phyloP scores from a whole-genome alignment of 2,329 filamentous ascomycete species.

The Cladosporium sp. region DNA sequence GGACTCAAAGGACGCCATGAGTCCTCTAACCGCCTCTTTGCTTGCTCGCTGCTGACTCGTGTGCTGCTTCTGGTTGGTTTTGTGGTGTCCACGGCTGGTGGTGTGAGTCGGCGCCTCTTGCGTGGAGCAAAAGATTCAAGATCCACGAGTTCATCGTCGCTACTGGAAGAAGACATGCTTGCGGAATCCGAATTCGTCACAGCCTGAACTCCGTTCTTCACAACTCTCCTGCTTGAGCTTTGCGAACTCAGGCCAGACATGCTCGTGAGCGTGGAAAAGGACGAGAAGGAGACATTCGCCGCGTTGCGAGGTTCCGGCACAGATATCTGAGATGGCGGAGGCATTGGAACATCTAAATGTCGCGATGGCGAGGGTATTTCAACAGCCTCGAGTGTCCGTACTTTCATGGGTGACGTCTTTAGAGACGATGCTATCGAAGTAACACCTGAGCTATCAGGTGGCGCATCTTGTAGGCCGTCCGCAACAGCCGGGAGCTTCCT shows the following conservation, averaged over 20 bases:
- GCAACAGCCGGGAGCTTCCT: background rate
- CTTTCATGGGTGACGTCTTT: background rate
- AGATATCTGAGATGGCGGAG: constrained; percentile 4
- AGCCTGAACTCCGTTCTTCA: constrained; percentile 52
- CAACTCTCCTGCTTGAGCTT: constrained; percentile 47
- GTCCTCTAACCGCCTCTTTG: constrained; percentile 11
- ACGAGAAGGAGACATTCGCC: constrained; percentile 20
- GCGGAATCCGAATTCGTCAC: constrained; percentile 44
- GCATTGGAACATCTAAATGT: background rate
- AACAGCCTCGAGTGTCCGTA: constrained; percentile 9
- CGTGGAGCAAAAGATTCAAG: constrained; percentile 26
- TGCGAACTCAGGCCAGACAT: constrained; percentile 24
- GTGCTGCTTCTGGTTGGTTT: constrained; percentile 4
- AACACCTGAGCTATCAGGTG: constrained; percentile 4
- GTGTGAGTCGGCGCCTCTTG: constrained; percentile 28
- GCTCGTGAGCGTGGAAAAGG: constrained; percentile 30
- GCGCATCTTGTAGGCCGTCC: background rate
- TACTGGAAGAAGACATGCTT: constrained; percentile 22
- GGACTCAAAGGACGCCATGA: constrained; percentile 17
- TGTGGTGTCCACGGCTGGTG: constrained; percentile 4
- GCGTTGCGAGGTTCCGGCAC: constrained; percentile 7
- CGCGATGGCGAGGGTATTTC: constrained; percentile 14
- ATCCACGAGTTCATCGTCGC: constrained; percentile 30
- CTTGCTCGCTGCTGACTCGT: constrained; percentile 7
- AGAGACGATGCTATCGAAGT: background rate